These are phyloP conservation scores for Fusarium sp. DNA, from an alignment of 2,329 filamentous ascomycete genomes.

Conservation along the genomic window DNA sequence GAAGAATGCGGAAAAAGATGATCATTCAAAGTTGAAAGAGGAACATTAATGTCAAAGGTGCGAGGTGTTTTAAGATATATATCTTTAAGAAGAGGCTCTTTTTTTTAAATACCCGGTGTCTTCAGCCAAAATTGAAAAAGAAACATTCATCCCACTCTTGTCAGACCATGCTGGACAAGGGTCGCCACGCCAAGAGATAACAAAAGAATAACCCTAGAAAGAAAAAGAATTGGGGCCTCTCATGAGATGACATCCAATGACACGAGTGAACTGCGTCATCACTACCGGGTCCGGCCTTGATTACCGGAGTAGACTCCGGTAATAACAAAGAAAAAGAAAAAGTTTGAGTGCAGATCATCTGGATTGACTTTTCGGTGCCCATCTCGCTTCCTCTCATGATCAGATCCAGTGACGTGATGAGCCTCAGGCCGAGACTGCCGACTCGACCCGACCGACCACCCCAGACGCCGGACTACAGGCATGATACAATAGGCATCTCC, in stretches of 20 bases:
- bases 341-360: slow-evolving; percentile 30
- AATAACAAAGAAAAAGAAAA: slow-evolving; percentile 3
- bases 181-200: slow-evolving; percentile 33
- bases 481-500: slow-evolving; percentile 18
- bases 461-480: slow-evolving; percentile 20
- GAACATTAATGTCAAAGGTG: background rate
- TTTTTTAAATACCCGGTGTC: background rate
- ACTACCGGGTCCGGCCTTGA: slow-evolving; percentile 4
- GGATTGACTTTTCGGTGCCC: slow-evolving; percentile 5
- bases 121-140: background rate
- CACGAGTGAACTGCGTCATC: slow-evolving; percentile 22
- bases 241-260: background rate
- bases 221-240: slow-evolving; percentile 30
- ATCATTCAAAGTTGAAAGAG: background rate
- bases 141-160: background rate
- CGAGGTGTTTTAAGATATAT: background rate
- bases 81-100: background rate
- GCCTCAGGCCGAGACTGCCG: slow-evolving; percentile 25
- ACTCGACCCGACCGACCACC: background rate
- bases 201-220: slow-evolving; percentile 22
- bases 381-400: slow-evolving; percentile 2
- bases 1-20: background rate
- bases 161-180: slow-evolving; percentile 8
- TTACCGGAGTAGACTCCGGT: slow-evolving; percentile 1
- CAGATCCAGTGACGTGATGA: slow-evolving; percentile 28